phyloP scores from a whole-genome alignment of 1,284 basidiomycete genomes.

The Puccinia hordei region DNA sequence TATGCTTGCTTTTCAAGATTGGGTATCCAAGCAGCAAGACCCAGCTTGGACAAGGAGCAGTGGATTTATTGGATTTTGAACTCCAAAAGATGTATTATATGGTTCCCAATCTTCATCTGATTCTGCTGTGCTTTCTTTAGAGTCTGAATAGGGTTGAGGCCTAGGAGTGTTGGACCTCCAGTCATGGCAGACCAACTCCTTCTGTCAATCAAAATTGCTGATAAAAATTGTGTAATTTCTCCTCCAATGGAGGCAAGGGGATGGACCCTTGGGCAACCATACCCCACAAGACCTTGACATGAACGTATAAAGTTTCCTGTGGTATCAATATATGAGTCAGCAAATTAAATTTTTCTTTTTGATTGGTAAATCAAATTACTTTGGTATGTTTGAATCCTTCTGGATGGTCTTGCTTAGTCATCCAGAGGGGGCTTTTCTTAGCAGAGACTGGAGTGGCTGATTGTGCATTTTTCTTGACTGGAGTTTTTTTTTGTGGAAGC shows the following conservation, averaged over 20 bases:
- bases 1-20: not conserved
- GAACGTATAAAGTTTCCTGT: slow-evolving; percentile 37
- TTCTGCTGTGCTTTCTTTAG: no score
- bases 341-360: not conserved
- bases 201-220: not conserved
- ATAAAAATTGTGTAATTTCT: not conserved
- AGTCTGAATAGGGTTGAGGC: not conserved
- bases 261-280: no score
- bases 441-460: no score
- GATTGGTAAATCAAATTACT: not conserved
- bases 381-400: slow-evolving; percentile 17
- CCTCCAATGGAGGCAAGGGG: not conserved
- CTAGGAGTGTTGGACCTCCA: not conserved
- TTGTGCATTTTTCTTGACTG: no score
- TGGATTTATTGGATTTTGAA: not conserved
- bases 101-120: not conserved
- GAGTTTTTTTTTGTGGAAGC: no score
- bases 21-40: not conserved
- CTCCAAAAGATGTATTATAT: not conserved
- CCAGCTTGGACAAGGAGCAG: not conserved
- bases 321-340: not conserved
- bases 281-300: no score
- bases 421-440: no score
- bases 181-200: not conserved
- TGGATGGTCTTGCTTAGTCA: not conserved